phyloP scores from a whole-genome alignment of 345 rosid species.

The Syzygium grande region DNA sequence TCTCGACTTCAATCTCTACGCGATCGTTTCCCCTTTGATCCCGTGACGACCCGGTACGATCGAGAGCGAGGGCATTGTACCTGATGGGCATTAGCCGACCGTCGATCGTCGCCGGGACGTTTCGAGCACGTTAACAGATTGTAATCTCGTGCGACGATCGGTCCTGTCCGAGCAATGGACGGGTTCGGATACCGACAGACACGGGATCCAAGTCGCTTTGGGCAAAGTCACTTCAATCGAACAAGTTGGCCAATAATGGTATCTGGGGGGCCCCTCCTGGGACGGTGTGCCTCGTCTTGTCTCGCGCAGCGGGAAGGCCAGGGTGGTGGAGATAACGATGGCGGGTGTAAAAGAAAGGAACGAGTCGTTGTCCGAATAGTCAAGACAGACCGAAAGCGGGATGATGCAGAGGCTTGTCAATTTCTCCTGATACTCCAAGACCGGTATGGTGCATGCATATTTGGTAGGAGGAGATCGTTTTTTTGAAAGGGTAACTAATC shows the following conservation, averaged over 20 bases:
- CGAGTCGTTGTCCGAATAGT: background rate
- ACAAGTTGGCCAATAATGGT: background rate
- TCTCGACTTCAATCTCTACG: background rate
- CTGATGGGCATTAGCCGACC: background rate
- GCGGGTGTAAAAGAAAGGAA: background rate
- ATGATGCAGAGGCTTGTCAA: background rate
- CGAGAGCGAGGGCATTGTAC: background rate
- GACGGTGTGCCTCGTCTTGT: background rate
- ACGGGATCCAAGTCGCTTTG: background rate
- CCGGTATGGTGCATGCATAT: background rate
- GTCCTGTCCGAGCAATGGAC: background rate
- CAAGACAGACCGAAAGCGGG: background rate
- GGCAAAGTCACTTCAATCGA: background rate
- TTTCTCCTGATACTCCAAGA: background rate
- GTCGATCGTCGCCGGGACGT: background rate
- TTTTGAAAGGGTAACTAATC: background rate
- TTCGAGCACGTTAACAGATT: background rate
- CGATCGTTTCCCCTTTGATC: background rate
- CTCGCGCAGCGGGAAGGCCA: background rate
- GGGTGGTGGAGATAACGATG: background rate
- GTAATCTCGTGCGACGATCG: background rate
- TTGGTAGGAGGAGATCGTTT: rapidly evolving
- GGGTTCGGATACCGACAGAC: background rate
- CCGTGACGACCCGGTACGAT: background rate
- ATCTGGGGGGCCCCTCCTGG: background rate